Evolutionary conservation across 106 monocot species (phyloP).

Genomic region (Acanthochlamys bracteata): DNA sequence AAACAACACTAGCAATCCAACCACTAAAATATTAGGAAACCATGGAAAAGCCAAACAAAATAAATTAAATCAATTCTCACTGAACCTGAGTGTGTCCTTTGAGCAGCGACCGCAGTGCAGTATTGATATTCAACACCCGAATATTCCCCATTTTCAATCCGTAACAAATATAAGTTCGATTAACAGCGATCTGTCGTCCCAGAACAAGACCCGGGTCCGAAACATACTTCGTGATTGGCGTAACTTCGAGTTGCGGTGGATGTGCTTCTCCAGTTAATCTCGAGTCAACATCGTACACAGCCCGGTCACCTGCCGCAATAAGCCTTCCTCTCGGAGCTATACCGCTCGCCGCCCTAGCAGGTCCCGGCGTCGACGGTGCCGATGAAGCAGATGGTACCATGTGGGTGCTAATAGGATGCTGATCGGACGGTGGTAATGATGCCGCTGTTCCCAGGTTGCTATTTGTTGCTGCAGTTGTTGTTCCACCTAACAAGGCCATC

Average conservation of each 20-base stretch:
- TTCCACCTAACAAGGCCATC: slow-evolving; percentile 60
- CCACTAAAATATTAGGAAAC: too few relatives aligned
- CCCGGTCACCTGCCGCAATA: slow-evolving; percentile 41
- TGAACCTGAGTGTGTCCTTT: slow-evolving; percentile 84
- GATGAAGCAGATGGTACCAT: slow-evolving; percentile 40
- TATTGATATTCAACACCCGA: slow-evolving; percentile 89
- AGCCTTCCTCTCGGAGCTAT: slow-evolving; percentile 73
- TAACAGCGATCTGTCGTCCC: slow-evolving; percentile 97
- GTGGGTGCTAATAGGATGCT: slow-evolving; percentile 24
- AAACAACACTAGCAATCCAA: too few relatives aligned
- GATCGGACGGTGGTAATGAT: slow-evolving; percentile 45
- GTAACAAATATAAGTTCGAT: slow-evolving; percentile 81
- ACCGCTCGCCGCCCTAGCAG: slow-evolving; percentile 34
- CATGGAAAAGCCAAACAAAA: background rate
- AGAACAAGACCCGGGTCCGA: slow-evolving; percentile 91
- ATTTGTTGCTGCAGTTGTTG: slow-evolving; percentile 14
- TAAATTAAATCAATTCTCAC: background rate
- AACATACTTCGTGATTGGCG: slow-evolving; percentile 89
- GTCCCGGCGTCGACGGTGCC: slow-evolving; percentile 58
- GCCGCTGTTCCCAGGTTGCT: slow-evolving; percentile 46
- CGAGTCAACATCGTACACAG: slow-evolving; percentile 75
- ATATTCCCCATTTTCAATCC: slow-evolving; percentile 79
- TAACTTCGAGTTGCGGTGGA: slow-evolving; percentile 94
- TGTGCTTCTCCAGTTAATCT: slow-evolving; percentile 49
- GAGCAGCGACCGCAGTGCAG: slow-evolving; percentile 72